These are phyloP conservation scores for Trebouxia sp. DNA, from an alignment of 139 green algal species.

Conservation along the genomic window DNA sequence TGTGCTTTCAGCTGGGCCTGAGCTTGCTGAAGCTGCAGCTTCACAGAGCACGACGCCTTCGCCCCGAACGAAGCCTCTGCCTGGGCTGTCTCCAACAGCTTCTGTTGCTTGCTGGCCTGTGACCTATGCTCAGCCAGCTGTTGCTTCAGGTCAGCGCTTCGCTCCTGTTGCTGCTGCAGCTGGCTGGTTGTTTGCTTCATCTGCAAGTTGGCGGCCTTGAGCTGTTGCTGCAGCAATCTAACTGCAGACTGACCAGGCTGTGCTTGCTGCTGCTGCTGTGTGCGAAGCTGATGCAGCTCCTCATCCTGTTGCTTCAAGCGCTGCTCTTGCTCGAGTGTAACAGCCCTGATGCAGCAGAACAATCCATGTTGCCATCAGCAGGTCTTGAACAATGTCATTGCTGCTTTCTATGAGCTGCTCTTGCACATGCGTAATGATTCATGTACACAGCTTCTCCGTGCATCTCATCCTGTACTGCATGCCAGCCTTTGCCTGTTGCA, in stretches of 20 bases:
- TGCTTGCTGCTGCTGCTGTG: background rate
- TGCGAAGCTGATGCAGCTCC: background rate
- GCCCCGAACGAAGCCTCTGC: background rate
- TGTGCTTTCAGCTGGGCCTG: background rate
- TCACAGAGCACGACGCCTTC: background rate
- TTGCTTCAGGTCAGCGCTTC: background rate
- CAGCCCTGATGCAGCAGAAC: background rate
- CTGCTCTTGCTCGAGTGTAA: background rate
- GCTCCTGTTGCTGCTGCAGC: background rate
- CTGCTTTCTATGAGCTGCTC: too few relatives aligned
- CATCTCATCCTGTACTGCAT: too few relatives aligned
- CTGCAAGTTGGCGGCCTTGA: background rate
- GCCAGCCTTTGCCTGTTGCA: too few relatives aligned
- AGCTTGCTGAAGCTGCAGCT: background rate
- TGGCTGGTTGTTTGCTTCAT: background rate
- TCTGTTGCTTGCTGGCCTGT: background rate
- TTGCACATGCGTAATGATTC: too few relatives aligned
- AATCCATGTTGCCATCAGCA: too few relatives aligned
- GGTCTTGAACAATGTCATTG: too few relatives aligned
- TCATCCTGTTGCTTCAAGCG: background rate
- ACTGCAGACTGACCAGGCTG: background rate
- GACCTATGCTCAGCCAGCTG: background rate
- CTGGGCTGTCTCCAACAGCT: background rate
- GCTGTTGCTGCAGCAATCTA: conserved; percentile 6
- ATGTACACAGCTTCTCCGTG: too few relatives aligned